Evolutionary conservation across 192 early-diverging fungal genomes (phyloP), one percentile per base, ranked within the genome.

Genomic region (Lunasporangiospora selenospora): DNA sequence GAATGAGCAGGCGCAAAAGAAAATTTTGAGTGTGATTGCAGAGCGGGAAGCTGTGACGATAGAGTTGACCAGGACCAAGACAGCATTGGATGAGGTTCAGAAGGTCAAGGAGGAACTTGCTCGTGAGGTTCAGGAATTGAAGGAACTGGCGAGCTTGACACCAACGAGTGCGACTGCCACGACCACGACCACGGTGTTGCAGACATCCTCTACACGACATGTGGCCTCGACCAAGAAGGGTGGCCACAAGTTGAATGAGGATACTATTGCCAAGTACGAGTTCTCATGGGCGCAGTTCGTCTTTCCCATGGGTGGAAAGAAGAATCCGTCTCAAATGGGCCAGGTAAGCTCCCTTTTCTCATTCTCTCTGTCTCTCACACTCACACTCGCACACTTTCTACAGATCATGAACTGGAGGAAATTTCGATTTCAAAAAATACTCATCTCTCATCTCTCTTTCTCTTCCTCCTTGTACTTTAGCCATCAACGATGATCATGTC

Each of bases 341-440:
- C 69, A 73, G 69, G 69, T 63, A 73, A 45, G 0, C 27, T 48
- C 1, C n/a, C n/a, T n/a, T n/a, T n/a, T n/a, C n/a, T n/a, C n/a
- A n/a, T n/a, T n/a, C n/a, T n/a, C n/a, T n/a, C n/a, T n/a, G n/a
- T n/a, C n/a, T n/a, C n/a, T n/a, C n/a, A n/a, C n/a, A n/a, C n/a
- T n/a, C n/a, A n/a, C n/a, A n/a, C n/a, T n/a, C n/a, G n/a, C n/a
- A n/a, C n/a, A n/a, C n/a, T n/a, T n/a, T n/a, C n/a, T n/a, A n/a
- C n/a, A n/a, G n/a, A n/a, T n/a, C n/a, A n/a, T n/a, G n/a, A n/a
- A n/a, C n/a, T n/a, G n/a, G n/a, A n/a, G n/a, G n/a, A n/a, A n/a
- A n/a, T n/a, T n/a, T n/a, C n/a, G n/a, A n/a, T 19, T 5, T 12
- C 40, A 2, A 40, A 19, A 13, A 0, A 10, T 6, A 9, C 8